Evolutionary conservation across 768 basidiomycete species (phyloP).

Genomic region (Suillus placidus): DNA sequence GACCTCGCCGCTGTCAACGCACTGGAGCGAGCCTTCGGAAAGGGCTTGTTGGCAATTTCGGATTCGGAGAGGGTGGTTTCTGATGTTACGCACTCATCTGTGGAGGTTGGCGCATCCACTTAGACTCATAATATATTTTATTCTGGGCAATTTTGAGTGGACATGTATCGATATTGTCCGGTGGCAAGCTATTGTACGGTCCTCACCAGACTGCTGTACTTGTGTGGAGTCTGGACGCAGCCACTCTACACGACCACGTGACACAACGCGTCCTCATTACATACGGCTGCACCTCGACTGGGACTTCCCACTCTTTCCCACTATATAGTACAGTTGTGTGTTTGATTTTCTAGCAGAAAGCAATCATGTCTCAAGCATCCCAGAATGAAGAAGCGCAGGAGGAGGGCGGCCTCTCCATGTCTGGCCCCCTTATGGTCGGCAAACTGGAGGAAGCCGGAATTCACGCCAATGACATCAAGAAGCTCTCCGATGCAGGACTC

Average conservation of each 20-base stretch:
- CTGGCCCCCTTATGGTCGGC: slow-evolving; percentile 81
- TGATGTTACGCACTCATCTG: background rate
- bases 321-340: background rate
- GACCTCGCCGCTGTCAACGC: slow-evolving; percentile 83
- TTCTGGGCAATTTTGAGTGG: background rate
- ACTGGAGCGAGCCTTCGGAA: slow-evolving; percentile 66
- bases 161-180: background rate
- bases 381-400: slow-evolving; percentile 54
- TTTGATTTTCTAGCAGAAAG: background rate
- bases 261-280: slow-evolving; percentile 28
- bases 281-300: background rate
- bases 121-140: slow-evolving; percentile 3
- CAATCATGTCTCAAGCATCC: slow-evolving; percentile 49
- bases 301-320: background rate
- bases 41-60: slow-evolving; percentile 24
- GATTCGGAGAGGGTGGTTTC: slow-evolving; percentile 16
- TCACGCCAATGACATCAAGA: slow-evolving; percentile 89
- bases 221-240: background rate
- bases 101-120: background rate
- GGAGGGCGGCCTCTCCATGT: slow-evolving; percentile 48
- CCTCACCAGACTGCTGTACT: background rate
- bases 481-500: slow-evolving; percentile 87
- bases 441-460: slow-evolving; percentile 92
- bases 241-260: slow-evolving; percentile 35
- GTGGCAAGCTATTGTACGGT: background rate